phyloP scores from a whole-genome alignment of 768 basidiomycete species.

The Mycena galericulata region DNA sequence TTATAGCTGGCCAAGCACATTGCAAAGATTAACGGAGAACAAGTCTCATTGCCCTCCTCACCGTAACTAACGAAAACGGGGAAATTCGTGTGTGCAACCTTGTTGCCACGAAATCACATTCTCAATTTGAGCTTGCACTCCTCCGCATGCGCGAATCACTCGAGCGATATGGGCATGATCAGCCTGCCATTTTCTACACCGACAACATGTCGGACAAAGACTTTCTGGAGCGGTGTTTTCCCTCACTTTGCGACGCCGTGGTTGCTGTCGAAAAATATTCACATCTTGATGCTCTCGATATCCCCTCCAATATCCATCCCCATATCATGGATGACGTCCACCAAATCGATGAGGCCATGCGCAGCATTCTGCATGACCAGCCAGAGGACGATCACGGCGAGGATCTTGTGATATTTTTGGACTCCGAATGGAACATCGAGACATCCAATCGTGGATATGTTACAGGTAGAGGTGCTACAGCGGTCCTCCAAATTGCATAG shows the following conservation, averaged over 20 bases:
- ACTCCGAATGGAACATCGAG: constrained; percentile 24
- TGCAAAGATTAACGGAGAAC: constrained; percentile 39
- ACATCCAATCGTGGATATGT: constrained; percentile 1
- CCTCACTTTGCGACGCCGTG: constrained; percentile 39
- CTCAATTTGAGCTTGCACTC: constrained; percentile 43
- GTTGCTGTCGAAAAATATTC: constrained; percentile 40
- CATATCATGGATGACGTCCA: constrained; percentile 2
- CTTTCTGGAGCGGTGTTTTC: constrained; percentile 30
- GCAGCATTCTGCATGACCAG: neutral
- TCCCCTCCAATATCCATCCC: neutral
- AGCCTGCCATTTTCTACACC: constrained; percentile 27
- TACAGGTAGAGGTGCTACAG: neutral
- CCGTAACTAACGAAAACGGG: constrained; percentile 43
- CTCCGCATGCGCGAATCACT: constrained; percentile 40
- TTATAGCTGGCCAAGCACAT: constrained; percentile 44
- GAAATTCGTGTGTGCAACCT: constrained; percentile 40
- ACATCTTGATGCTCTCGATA: constrained; percentile 24
- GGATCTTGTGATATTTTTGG: constrained; percentile 1
- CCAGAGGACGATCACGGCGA: neutral
- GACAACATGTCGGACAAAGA: constrained; percentile 37
- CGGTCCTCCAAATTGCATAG: constrained; percentile 12
- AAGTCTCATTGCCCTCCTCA: constrained; percentile 39
- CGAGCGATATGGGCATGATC: constrained; percentile 21
- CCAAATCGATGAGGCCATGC: neutral
- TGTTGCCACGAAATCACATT: constrained; percentile 47